Evolutionary conservation across 2,329 filamentous ascomycete genomes (phyloP).

Genomic region (Davidsoniella neocaledoniae): DNA sequence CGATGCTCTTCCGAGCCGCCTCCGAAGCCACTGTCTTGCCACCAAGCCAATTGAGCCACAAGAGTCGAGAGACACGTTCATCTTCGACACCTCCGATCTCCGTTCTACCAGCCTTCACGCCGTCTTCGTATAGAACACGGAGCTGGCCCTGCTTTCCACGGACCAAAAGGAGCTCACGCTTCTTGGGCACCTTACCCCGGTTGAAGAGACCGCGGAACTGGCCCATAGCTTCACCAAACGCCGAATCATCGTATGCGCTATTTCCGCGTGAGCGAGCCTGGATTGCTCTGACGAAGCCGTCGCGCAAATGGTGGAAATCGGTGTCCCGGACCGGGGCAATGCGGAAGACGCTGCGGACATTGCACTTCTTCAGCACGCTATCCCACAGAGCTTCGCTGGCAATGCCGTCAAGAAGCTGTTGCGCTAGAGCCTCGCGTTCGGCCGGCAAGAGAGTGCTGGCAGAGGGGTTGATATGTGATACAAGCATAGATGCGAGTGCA

Average conservation of each 20-base stretch:
- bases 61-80: constrained; percentile 59
- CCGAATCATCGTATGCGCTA: constrained; percentile 47
- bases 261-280: constrained; percentile 45
- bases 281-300: constrained; percentile 79
- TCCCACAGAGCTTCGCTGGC: constrained; percentile 61
- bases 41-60: constrained; percentile 84
- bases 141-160: constrained; percentile 50
- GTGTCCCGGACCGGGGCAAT: constrained; percentile 87
- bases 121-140: constrained; percentile 48
- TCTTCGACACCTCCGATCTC: constrained; percentile 57
- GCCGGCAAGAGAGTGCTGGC: constrained; percentile 70
- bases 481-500: constrained; percentile 59
- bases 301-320: constrained; percentile 80
- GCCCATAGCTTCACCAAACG: constrained; percentile 57
- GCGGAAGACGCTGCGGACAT: constrained; percentile 61
- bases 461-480: constrained; percentile 56
- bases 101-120: constrained; percentile 28
- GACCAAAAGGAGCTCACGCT: constrained; percentile 56
- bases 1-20: constrained; percentile 60
- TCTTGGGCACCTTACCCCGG: constrained; percentile 64
- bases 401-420: constrained; percentile 50
- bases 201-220: constrained; percentile 73
- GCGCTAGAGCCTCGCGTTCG: constrained; percentile 60
- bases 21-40: constrained; percentile 80
- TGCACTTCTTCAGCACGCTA: constrained; percentile 45